phyloP scores from a whole-genome alignment of 2,329 filamentous ascomycete genomes.

The Fusarium sp. region DNA sequence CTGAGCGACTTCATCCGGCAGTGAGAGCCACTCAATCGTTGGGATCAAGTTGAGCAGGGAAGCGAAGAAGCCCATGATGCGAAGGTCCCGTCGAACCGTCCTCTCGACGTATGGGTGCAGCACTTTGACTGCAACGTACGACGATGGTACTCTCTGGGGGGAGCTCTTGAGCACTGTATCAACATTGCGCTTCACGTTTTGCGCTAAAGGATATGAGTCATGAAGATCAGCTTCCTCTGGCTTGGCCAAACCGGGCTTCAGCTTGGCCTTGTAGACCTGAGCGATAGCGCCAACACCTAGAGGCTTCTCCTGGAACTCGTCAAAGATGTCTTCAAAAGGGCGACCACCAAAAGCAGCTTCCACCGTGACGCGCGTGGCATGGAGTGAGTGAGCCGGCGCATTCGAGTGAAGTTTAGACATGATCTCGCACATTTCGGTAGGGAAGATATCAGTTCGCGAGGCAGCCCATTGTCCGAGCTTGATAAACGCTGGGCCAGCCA shows the following conservation, averaged over 20 bases:
- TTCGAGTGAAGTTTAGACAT: conserved; percentile 97
- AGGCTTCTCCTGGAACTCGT: conserved; percentile 90
- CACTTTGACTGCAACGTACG: conserved; percentile 95
- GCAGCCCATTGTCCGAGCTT: conserved; percentile 99
- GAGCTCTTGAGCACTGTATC: conserved; percentile 87
- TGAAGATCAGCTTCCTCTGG: conserved; percentile 67
- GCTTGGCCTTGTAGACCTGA: conserved; percentile 95
- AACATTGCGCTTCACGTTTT: conserved; percentile 81
- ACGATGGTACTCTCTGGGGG: conserved; percentile 85
- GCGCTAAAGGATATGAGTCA: conserved; percentile 61
- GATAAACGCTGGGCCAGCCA: conserved; percentile 94
- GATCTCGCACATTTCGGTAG: conserved; percentile 86
- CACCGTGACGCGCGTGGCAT: conserved; percentile 81
- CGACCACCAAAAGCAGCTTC: conserved; percentile 82
- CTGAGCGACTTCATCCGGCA: conserved; percentile 91
- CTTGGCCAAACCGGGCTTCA: conserved; percentile 80
- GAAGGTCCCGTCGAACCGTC: conserved; percentile 86
- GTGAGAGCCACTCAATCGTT: conserved; percentile 95
- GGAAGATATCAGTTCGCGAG: conserved; percentile 95
- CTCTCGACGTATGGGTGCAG: conserved; percentile 91
- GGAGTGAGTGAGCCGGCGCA: conserved; percentile 88
- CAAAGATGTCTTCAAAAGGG: conserved; percentile 89
- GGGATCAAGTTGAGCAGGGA: conserved; percentile 84
- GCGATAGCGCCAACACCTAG: conserved; percentile 96
- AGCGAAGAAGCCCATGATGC: conserved; percentile 95